Evolutionary conservation across 1,284 basidiomycete genomes (phyloP).

Genomic region (Austropuccinia psidii): DNA sequence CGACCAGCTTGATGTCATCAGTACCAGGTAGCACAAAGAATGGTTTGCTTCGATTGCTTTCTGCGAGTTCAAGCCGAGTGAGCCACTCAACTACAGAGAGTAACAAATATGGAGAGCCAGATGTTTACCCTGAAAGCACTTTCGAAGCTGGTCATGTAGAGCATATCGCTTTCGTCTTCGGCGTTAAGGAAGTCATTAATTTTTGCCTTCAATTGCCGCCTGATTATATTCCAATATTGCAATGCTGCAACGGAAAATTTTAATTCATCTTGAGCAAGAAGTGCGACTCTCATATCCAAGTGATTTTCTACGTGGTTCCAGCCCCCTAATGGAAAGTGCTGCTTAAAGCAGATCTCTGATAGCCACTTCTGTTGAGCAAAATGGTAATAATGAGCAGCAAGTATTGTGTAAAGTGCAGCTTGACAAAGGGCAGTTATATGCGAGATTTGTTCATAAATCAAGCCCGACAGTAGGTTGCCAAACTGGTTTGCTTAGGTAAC

Average conservation of each 20-base stretch:
- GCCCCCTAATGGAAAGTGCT: neutral
- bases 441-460: conserved; percentile 25
- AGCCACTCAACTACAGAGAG: too few species aligned
- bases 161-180: neutral
- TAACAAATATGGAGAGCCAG: too few species aligned
- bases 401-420: neutral
- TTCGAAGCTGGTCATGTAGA: conserved; percentile 5
- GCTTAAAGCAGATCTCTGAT: neutral
- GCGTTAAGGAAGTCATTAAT: too few species aligned
- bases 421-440: neutral
- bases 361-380: conserved; percentile 5
- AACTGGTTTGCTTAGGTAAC: too few species aligned
- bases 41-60: neutral
- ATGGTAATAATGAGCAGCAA: conserved; percentile 17
- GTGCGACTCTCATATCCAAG: neutral
- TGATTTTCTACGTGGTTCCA: conserved; percentile 15
- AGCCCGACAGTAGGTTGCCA: conserved; percentile 11
- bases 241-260: neutral
- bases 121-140: conserved; percentile 5
- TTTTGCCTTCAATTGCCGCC: conserved; percentile 1
- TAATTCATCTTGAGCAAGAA: neutral
- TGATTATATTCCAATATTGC: conserved; percentile 14
- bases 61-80: too few species aligned
- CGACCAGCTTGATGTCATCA: neutral
- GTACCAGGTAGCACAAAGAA: conserved; percentile 1